These are phyloP conservation scores for Stevia rebaudiana DNA, from an alignment of 140 eudicot species.

Conservation along the genomic window DNA sequence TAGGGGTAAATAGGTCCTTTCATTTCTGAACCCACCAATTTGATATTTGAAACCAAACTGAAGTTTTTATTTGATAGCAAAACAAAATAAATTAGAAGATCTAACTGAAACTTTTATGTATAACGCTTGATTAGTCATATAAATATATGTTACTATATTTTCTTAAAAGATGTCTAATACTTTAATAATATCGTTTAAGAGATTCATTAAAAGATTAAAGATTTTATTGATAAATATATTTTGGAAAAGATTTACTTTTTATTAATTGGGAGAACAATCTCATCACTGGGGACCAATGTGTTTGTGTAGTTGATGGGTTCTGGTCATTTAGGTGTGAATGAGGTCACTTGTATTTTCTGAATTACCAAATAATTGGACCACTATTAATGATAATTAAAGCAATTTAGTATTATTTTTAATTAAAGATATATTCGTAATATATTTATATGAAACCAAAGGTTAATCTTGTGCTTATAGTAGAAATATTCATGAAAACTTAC, in stretches of 20 bases:
- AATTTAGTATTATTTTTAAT: background rate
- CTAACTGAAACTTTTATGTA: too few species aligned
- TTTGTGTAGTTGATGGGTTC: constrained; percentile 21
- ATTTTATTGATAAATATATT: background rate
- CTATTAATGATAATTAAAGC: background rate
- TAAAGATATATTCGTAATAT: background rate
- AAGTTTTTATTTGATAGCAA: too few species aligned
- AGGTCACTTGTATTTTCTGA: constrained; percentile 22
- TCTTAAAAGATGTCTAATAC: background rate
- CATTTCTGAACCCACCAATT: too few species aligned
- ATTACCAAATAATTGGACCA: constrained; percentile 16
- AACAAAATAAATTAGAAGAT: too few species aligned
- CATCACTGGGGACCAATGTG: constrained; percentile 25
- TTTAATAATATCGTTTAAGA: background rate
- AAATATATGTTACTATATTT: background rate
- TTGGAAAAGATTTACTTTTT: background rate
- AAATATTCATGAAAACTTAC: background rate
- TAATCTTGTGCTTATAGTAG: too few species aligned
- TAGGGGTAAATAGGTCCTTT: too few species aligned
- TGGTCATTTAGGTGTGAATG: constrained; percentile 30
- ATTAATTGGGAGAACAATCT: constrained; percentile 21
- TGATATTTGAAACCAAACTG: too few species aligned
- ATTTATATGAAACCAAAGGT: background rate
- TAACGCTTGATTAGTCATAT: background rate
- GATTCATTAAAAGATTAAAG: background rate